Conservation (phyloP, 202 grass and related monocot species). For the Saccharum hybrid region DNA sequence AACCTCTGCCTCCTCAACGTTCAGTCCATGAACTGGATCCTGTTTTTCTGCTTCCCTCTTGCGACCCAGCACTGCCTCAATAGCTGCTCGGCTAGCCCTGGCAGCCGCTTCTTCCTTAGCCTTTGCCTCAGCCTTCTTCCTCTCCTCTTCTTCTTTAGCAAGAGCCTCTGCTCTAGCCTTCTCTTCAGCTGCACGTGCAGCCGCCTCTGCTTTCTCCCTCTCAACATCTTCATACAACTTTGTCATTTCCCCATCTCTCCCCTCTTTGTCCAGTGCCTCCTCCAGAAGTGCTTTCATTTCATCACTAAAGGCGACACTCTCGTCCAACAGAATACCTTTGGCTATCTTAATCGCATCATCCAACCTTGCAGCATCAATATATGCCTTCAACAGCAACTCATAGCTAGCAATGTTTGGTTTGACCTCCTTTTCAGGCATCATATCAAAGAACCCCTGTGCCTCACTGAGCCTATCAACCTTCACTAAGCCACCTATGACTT, state of each 20-base stretch:
- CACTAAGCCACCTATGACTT: slow-evolving; percentile 70
- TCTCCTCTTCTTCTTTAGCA: slow-evolving; percentile 90
- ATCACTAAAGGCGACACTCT: slow-evolving; percentile 62
- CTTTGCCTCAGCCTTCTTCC: slow-evolving; percentile 82
- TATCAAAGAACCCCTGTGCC: slow-evolving; percentile 33
- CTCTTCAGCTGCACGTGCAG: slow-evolving; percentile 81
- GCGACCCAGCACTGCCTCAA: slow-evolving; percentile 75
- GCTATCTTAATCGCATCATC: slow-evolving; percentile 73
- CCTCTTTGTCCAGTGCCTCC: slow-evolving; percentile 70
- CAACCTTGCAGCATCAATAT: slow-evolving; percentile 58
- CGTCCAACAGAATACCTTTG: slow-evolving; percentile 74
- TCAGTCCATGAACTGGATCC: slow-evolving; percentile 43
- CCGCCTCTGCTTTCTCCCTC: slow-evolving; percentile 73
- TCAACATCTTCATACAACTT: slow-evolving; percentile 83
- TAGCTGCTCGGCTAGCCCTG: slow-evolving; percentile 80
- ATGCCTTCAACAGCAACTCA: slow-evolving; percentile 80
- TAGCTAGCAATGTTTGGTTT: slow-evolving; percentile 87
- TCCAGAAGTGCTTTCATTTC: slow-evolving; percentile 75
- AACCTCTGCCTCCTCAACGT: slow-evolving; percentile 51
- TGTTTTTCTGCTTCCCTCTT: slow-evolving; percentile 60
- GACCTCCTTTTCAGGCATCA: slow-evolving; percentile 79
- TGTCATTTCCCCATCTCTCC: slow-evolving; percentile 65
- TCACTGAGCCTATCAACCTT: slow-evolving; percentile 55
- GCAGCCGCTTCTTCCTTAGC: slow-evolving; percentile 81
- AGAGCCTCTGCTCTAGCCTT: slow-evolving; percentile 85